Percentiles rank a stretch among this genome's conserved stretches.
These are phyloP conservation scores for Perkinsus marinus DNA, from an alignment of 169 alveolate genomes.

Conservation along the genomic window DNA sequence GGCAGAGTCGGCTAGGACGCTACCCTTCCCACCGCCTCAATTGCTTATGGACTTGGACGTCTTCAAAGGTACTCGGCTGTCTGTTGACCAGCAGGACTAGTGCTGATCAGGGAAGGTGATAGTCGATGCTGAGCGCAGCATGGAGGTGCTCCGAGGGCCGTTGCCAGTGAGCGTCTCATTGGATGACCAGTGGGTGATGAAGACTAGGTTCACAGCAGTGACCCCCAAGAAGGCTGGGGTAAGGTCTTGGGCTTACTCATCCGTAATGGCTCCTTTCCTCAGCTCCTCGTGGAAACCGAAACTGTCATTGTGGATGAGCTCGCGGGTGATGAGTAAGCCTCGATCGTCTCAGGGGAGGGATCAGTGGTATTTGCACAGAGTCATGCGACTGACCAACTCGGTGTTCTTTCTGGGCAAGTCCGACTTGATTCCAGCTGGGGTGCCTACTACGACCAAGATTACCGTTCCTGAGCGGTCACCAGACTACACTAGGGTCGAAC, in stretches of 20 bases:
- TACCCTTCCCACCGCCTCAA: neutral
- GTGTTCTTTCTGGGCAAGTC: neutral
- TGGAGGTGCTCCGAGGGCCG: neutral
- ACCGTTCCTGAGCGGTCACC: neutral
- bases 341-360: neutral
- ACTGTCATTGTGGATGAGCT: neutral
- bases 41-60: neutral
- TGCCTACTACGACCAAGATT: neutral
- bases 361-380: neutral
- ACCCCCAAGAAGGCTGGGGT: neutral
- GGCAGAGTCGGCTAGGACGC: neutral
- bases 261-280: neutral
- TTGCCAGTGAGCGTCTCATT: neutral
- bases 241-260: neutral
- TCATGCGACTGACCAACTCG: neutral
- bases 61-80: neutral
- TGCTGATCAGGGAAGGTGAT: neutral
- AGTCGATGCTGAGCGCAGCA: neutral
- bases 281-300: neutral
- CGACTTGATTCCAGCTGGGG: neutral
- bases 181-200: neutral
- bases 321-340: neutral
- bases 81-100: neutral
- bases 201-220: neutral
- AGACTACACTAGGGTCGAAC: neutral